These are phyloP conservation scores for Clonostachys chloroleuca DNA, from an alignment of 2,329 filamentous ascomycete species.

Conservation along the genomic window DNA sequence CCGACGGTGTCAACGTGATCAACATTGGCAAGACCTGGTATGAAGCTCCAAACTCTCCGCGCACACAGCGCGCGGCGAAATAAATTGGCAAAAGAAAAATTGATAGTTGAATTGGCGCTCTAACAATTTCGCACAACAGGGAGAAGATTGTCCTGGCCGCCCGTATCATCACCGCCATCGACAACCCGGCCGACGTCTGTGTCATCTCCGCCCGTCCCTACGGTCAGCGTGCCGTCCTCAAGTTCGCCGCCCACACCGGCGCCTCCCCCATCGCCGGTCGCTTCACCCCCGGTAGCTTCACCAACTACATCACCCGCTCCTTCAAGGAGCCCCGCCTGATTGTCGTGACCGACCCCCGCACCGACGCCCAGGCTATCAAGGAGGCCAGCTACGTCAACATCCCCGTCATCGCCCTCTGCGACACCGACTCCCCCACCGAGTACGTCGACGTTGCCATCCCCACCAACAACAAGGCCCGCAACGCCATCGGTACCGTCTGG, in stretches of 20 bases:
- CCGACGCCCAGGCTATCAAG: slow-evolving; percentile 99
- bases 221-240: slow-evolving; percentile 98
- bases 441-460: slow-evolving; percentile 99
- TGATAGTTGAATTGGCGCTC: no score
- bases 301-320: slow-evolving; percentile 99
- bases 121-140: slow-evolving; percentile 43
- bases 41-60: neutral
- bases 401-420: slow-evolving; percentile 97
- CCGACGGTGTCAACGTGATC: slow-evolving; percentile 96
- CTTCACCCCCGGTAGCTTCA: slow-evolving; percentile 99
- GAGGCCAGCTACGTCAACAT: slow-evolving; percentile 99
- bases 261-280: slow-evolving; percentile 97
- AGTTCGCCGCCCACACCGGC: slow-evolving; percentile 98
- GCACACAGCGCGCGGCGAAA: neutral
- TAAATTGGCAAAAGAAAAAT: no score
- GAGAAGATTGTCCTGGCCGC: slow-evolving; percentile 99
- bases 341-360: slow-evolving; percentile 98
- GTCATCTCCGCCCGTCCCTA: slow-evolving; percentile 99
- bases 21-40: slow-evolving; percentile 99
- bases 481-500: slow-evolving; percentile 98
- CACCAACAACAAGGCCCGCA: slow-evolving; percentile 99
- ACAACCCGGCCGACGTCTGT: slow-evolving; percentile 99
- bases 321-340: slow-evolving; percentile 99
- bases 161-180: slow-evolving; percentile 96
- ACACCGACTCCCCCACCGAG: slow-evolving; percentile 99